A percentile compares a stretch with the other conserved stretches of the same genome.
Conservation (phyloP, 106 monocot genomes). For the Dioscorea zingiberensis region DNA sequence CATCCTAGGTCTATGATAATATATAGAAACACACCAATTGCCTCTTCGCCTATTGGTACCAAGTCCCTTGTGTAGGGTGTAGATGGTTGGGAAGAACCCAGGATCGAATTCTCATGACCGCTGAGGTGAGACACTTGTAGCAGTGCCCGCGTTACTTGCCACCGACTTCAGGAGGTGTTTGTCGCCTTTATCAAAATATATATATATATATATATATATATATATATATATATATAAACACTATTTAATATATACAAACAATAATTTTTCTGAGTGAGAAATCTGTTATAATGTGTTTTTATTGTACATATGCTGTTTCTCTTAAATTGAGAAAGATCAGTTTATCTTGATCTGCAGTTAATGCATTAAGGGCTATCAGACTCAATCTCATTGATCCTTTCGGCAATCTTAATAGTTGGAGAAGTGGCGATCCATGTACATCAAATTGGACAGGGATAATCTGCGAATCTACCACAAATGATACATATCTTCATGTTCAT, state of each 20-base stretch:
- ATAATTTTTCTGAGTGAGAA: background rate
- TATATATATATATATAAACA: too few species aligned
- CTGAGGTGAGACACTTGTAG: too few species aligned
- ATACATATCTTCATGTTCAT: constrained; percentile 39
- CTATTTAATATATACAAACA: background rate
- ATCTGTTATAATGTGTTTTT: background rate
- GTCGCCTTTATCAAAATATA: too few species aligned
- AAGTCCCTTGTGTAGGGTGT: too few species aligned
- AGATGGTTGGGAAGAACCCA: too few species aligned
- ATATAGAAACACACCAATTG: too few species aligned
- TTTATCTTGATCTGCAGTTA: constrained; percentile 29
- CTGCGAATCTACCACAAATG: constrained; percentile 21
- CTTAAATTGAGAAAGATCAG: background rate
- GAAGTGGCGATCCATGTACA: constrained; percentile 53
- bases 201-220: too few species aligned
- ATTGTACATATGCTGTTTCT: background rate
- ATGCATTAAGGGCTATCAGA: constrained; percentile 29
- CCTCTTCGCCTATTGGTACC: too few species aligned
- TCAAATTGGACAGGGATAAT: constrained; percentile 52
- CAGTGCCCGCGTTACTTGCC: too few species aligned
- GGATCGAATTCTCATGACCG: too few species aligned
- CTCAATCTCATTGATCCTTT: constrained; percentile 43
- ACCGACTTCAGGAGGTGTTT: too few species aligned
- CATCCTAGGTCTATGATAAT: background rate
- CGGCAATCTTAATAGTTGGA: constrained; percentile 45